These are phyloP conservation scores for Tricholomella constricta DNA, from an alignment of 768 basidiomycete species.

Conservation along the genomic window DNA sequence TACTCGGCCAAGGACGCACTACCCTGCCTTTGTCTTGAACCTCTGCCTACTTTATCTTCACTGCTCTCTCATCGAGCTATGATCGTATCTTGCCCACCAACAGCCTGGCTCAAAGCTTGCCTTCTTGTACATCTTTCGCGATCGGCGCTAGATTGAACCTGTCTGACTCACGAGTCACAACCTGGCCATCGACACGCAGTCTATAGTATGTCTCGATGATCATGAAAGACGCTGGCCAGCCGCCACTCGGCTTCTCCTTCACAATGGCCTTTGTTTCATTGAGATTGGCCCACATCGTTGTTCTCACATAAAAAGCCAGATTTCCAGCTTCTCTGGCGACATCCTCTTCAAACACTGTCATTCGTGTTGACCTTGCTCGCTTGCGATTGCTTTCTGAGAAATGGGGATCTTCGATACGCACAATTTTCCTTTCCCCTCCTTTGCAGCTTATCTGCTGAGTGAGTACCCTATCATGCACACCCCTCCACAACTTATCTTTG, in stretches of 20 bases:
- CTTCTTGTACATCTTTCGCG: no score
- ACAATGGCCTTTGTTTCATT: background rate
- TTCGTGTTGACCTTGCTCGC: background rate
- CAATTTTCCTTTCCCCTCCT: constrained; percentile 14
- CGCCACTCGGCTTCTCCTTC: background rate
- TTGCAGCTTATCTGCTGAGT: constrained; percentile 12
- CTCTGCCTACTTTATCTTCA: no score
- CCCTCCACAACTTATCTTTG: background rate
- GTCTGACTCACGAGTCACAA: no score
- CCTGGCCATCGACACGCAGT: no score
- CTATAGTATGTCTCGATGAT: no score
- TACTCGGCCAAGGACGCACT: no score
- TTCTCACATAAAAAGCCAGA: background rate
- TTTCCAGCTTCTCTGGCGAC: background rate
- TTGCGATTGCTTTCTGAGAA: background rate
- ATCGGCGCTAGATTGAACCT: no score
- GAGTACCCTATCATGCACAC: background rate
- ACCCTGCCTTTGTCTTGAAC: no score
- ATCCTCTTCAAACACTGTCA: background rate
- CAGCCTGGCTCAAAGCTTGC: no score
- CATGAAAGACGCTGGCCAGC: no score
- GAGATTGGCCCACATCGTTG: background rate
- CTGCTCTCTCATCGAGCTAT: no score
- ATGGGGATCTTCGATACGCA: constrained; percentile 10
- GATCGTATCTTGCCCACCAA: no score